Conservation (phyloP, 2,329 filamentous ascomycete species). For the Hyphodiscus sp. region DNA sequence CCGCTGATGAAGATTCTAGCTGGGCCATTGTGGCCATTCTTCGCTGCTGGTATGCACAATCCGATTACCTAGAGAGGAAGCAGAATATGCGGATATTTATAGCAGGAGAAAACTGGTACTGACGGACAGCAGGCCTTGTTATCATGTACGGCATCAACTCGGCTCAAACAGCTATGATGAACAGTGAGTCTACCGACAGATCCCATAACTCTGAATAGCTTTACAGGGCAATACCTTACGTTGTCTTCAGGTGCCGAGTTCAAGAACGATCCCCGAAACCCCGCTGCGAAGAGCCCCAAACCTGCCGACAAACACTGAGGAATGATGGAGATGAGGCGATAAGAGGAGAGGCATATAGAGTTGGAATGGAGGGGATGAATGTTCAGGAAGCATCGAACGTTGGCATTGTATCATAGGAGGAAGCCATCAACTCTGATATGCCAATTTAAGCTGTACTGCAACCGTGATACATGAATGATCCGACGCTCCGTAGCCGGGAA, state of each 20-base stretch:
- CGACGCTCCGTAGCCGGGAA: neutral
- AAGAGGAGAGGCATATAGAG: neutral
- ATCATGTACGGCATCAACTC: constrained; percentile 91
- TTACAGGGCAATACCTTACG: constrained; percentile 9
- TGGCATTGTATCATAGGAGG: constrained; percentile 20
- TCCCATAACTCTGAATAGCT: neutral
- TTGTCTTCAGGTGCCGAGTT: constrained; percentile 70
- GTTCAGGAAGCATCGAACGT: neutral
- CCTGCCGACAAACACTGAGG: constrained; percentile 27
- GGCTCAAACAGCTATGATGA: constrained; percentile 67
- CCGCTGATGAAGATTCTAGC: constrained; percentile 46
- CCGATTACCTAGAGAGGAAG: neutral
- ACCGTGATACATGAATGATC: neutral
- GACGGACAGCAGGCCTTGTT: constrained; percentile 56
- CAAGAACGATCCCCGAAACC: constrained; percentile 96
- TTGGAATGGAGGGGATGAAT: neutral
- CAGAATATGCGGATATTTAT: neutral
- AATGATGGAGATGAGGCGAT: constrained; percentile 1
- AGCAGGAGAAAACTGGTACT: constrained; percentile 10
- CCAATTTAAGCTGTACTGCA: neutral
- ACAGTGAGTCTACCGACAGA: constrained; percentile 57
- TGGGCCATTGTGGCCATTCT: constrained; percentile 89
- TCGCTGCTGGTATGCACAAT: constrained; percentile 73
- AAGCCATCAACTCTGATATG: constrained; percentile 30
- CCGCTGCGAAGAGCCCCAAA: constrained; percentile 37